Percentiles rank a stretch among this genome's conserved stretches.
Conservation (phyloP, 208 protist genomes). For the Sergeia podlipaevii region DNA sequence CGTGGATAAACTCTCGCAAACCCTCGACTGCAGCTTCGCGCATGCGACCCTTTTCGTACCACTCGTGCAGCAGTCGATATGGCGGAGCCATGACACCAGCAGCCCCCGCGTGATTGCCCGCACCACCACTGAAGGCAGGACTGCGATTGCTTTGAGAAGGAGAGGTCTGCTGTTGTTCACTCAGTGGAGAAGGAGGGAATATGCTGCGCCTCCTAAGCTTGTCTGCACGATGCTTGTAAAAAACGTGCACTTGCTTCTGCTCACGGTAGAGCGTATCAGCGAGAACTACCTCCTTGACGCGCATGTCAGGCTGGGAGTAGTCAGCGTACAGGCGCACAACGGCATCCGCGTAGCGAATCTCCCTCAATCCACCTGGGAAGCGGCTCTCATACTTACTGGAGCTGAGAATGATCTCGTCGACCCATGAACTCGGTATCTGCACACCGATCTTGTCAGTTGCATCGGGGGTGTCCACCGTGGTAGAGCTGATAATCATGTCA, state of each 20-base stretch:
- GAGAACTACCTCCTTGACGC: conserved; percentile 60
- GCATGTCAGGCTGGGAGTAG: conserved; percentile 74
- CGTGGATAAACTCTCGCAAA: conserved; percentile 59
- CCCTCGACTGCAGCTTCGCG: conserved; percentile 57
- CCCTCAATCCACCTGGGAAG: conserved; percentile 72
- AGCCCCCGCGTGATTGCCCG: no score
- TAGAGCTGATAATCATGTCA: conserved; percentile 7
- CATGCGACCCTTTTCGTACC: conserved; percentile 79
- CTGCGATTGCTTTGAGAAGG: not conserved
- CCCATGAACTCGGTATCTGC: conserved; percentile 66
- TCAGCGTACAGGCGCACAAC: conserved; percentile 61
- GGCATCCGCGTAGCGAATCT: conserved; percentile 71
- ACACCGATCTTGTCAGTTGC: conserved; percentile 12
- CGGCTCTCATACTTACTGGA: conserved; percentile 74
- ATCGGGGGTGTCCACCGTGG: conserved; percentile 11
- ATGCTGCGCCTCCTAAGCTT: conserved; percentile 62
- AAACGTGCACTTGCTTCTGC: conserved; percentile 56
- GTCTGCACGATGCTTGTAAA: conserved; percentile 81
- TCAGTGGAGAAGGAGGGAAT: no score
- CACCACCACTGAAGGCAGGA: not conserved
- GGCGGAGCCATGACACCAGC: conserved; percentile 2
- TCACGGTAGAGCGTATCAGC: conserved; percentile 35
- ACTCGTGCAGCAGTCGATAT: conserved; percentile 49
- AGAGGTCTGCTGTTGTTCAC: not conserved
- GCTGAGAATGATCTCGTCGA: conserved; percentile 55